Base-by-base conservation (phyloP, 805 yeast species). In the Starmerella vitae region DNA sequence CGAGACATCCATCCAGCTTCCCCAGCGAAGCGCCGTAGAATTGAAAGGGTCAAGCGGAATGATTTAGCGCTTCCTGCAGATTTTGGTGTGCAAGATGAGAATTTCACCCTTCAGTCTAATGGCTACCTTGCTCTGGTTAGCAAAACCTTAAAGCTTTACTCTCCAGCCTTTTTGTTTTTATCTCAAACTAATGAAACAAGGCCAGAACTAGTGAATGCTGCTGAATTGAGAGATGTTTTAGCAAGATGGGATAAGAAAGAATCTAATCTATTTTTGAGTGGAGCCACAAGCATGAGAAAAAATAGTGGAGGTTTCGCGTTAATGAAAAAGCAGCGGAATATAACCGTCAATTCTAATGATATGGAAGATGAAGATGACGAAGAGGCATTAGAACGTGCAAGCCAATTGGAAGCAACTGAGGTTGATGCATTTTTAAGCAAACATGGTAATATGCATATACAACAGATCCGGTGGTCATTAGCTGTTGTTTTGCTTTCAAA, bases 21-120 rank as follows among this genome's bases (percentile, higher is more conserved):
- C 12, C 36, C 42, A 2, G 29, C 38, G 5, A 32, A 43, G 34
- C 38, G 50, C 19, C 13, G 46, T 6, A 13, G 46, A 3, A 36
- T 32, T 4, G 50, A 42, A 3, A 19, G 49, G 1, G 36, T 38
- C 6, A 44, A 41, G n/a, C 33, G 49, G 2, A 41, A 46, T 4
- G 32, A 36, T 1, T 37, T 46, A 3, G 48, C 46, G 3, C 26
- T 46, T 3, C 50, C 50, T 2, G 49, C 45, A 2, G 50, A 46
- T 36, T 46, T 46, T 19, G 50, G 50, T 5, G 34, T 40, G 9
- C n/a, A 21, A 4, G 50, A 46, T 17, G 33, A 34, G 3, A 24
- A 20, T 9, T 46, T 46, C 28, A 36, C 32, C 4, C 5, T 29
- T 10, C 46, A 46, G 29, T 35, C 45, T 37, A 46, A 42, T n/a